Evolutionary conservation across 2,329 filamentous ascomycete genomes (phyloP).

Genomic region (Neurospora sp.): DNA sequence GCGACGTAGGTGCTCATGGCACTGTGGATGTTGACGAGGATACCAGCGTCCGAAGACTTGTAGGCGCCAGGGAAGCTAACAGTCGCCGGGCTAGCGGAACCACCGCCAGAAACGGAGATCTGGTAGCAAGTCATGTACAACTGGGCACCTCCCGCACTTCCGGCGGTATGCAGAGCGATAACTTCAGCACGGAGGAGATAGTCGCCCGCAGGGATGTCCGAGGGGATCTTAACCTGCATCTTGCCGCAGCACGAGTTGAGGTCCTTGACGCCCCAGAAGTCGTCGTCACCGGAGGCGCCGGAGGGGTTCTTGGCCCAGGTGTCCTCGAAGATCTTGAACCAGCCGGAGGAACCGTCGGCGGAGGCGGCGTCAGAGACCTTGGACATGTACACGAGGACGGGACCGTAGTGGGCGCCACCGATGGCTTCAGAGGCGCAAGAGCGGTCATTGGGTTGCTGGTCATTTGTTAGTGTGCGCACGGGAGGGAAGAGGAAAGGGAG

Average conservation of each 20-base stretch:
- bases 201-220: constrained; percentile 24
- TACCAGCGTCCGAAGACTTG: constrained; percentile 32
- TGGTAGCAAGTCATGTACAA: constrained; percentile 32
- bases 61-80: constrained; percentile 35
- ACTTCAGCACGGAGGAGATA: constrained; percentile 39
- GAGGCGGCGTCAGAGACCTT: constrained; percentile 36
- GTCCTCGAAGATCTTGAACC: constrained; percentile 43
- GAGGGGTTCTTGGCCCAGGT: constrained; percentile 28
- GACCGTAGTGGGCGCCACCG: constrained; percentile 41
- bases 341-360: constrained; percentile 31
- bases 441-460: constrained; percentile 29
- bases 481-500: not conserved
- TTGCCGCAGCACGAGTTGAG: constrained; percentile 31
- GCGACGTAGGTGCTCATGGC: constrained; percentile 29
- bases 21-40: constrained; percentile 37
- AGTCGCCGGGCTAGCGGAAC: constrained; percentile 19
- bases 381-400: constrained; percentile 37
- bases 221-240: constrained; percentile 27
- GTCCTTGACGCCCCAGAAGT: constrained; percentile 36
- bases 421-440: constrained; percentile 37
- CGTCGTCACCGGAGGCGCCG: constrained; percentile 28
- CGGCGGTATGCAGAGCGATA: constrained; percentile 36
- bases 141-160: constrained; percentile 23
- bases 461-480: not conserved
- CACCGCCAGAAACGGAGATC: constrained; percentile 21